phyloP scores from a whole-genome alignment of 2,329 filamentous ascomycete species.

The Myriosclerotinia curreyana region DNA sequence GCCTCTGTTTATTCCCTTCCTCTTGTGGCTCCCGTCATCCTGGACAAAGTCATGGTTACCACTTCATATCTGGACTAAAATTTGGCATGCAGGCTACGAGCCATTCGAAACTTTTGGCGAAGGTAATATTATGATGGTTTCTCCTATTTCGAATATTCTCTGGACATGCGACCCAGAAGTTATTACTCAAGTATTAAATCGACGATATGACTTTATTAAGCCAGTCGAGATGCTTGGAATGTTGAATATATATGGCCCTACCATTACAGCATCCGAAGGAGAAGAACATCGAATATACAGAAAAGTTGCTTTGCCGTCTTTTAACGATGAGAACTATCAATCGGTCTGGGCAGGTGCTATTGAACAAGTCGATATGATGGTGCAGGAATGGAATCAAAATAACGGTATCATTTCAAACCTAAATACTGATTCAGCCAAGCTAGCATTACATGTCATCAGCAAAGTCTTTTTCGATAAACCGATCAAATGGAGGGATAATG shows the following conservation, averaged over 20 bases:
- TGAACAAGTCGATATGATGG: conserved; percentile 9
- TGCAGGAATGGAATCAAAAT: background rate
- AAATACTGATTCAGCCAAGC: background rate
- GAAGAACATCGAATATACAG: conserved; percentile 8
- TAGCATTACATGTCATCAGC: conserved; percentile 8
- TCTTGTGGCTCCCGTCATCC: background rate
- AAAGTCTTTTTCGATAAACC: conserved; percentile 1
- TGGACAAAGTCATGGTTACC: conserved; percentile 16
- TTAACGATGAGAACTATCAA: conserved; percentile 13
- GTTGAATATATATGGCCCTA: conserved; percentile 11
- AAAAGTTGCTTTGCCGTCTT: conserved; percentile 12
- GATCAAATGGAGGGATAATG: background rate
- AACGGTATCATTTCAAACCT: background rate
- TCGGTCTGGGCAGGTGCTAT: background rate
- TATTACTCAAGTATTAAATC: conserved; percentile 12
- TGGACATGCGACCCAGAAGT: conserved; percentile 13
- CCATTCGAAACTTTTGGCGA: background rate
- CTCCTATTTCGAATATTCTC: background rate
- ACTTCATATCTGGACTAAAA: background rate
- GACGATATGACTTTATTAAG: conserved; percentile 6
- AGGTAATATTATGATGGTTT: conserved; percentile 11
- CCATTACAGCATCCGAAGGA: conserved; percentile 10
- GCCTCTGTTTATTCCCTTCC: conserved; percentile 4
- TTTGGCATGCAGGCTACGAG: conserved; percentile 12
- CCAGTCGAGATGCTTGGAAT: conserved; percentile 12